Conservation (phyloP, 176 grass and related monocot species). For the Chloris gayana region DNA sequence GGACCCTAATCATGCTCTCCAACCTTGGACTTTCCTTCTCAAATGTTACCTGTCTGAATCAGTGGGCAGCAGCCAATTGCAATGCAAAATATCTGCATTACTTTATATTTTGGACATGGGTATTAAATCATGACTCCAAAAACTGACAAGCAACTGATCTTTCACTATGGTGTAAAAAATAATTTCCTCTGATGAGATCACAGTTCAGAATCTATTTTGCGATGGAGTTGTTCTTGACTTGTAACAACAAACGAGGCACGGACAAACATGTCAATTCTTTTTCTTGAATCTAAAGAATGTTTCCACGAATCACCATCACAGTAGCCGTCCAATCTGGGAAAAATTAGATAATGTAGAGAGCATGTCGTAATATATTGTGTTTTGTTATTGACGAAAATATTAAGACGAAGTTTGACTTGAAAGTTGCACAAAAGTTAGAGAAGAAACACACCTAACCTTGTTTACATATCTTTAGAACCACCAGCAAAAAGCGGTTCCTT, state of each 20-base stretch:
- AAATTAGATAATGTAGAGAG: neutral
- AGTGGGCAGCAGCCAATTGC: neutral
- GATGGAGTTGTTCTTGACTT: conserved; percentile 10
- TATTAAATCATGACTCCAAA: neutral
- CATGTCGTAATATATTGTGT: neutral
- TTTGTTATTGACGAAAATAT: neutral
- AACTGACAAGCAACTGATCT: conserved; percentile 29
- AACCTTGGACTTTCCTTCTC: conserved; percentile 31
- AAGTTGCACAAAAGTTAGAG: neutral
- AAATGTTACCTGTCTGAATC: conserved; percentile 35
- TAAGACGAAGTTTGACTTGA: neutral
- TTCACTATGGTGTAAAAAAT: conserved; percentile 34
- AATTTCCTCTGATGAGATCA: neutral
- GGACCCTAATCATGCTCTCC: conserved; percentile 31
- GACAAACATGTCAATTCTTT: neutral
- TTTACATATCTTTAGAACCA: neutral
- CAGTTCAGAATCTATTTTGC: neutral
- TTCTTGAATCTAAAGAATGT: neutral
- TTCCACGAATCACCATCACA: neutral
- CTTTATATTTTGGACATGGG: conserved; percentile 14
- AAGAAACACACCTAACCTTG: conserved; percentile 8
- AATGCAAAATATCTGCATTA: conserved; percentile 43
- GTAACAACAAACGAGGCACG: neutral
- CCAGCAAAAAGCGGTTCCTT: conserved; percentile 3
- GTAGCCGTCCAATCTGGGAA: neutral